Percentiles rank a stretch among this genome's conserved stretches.
Evolutionary conservation across 768 basidiomycete species (phyloP).

Genomic region (Scleroderma bovista): DNA sequence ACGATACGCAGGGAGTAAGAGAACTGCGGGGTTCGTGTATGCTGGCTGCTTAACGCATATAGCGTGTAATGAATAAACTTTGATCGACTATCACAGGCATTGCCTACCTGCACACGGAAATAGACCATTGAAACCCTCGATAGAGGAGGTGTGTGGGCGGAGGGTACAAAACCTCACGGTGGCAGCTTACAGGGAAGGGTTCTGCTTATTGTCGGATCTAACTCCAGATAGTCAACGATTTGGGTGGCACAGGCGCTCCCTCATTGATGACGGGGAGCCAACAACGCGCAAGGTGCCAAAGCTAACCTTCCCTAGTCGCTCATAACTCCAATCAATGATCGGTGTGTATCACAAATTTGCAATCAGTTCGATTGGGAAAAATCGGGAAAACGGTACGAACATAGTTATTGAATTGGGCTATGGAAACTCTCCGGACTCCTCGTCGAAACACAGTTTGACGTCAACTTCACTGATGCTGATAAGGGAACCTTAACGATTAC

Average conservation of each 20-base stretch:
- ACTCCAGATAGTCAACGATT: conserved; percentile 29
- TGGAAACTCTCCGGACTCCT: too few species aligned
- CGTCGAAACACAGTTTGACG: conserved; percentile 53
- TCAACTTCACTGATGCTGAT: conserved; percentile 72
- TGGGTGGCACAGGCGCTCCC: conserved; percentile 38
- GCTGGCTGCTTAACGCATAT: too few species aligned
- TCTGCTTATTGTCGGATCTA: not conserved
- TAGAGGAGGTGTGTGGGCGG: conserved; percentile 64
- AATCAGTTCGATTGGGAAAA: conserved; percentile 54
- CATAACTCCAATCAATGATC: not conserved
- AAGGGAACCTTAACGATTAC: conserved; percentile 54
- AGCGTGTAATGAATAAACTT: too few species aligned
- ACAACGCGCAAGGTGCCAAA: conserved; percentile 43
- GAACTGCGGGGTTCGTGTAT: too few species aligned
- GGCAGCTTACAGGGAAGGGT: not conserved
- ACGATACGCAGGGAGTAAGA: too few species aligned
- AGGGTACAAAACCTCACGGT: conserved; percentile 35
- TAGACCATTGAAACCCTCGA: too few species aligned
- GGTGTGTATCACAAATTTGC: too few species aligned
- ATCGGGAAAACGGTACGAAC: conserved; percentile 48
- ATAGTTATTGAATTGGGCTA: too few species aligned
- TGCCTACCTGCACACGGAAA: too few species aligned
- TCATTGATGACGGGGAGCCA: conserved; percentile 42
- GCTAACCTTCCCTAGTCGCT: conserved; percentile 36
- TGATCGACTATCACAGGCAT: too few species aligned